phyloP scores from a whole-genome alignment of 2,329 filamentous ascomycete species.

The Xylariaceae sp. region DNA sequence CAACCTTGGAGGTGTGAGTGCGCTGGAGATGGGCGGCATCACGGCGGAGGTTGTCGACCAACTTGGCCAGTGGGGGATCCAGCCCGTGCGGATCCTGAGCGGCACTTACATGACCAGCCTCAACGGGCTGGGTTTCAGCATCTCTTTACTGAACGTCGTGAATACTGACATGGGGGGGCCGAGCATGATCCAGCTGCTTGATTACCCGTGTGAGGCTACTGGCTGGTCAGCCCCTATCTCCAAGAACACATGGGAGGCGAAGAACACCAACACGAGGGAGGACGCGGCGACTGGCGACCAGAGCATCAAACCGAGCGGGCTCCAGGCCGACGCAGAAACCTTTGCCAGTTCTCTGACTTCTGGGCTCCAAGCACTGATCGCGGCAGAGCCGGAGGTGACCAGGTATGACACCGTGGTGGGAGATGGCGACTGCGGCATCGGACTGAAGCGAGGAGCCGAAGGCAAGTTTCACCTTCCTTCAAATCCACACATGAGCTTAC shows the following conservation, averaged over 20 bases:
- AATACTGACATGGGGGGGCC: constrained; percentile 50
- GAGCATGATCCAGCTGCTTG: constrained; percentile 61
- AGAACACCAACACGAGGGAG: constrained; percentile 40
- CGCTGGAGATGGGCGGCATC: constrained; percentile 65
- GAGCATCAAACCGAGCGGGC: constrained; percentile 34
- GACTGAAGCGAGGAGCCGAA: constrained; percentile 81
- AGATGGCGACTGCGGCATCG: constrained; percentile 84
- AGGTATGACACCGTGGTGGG: constrained; percentile 76
- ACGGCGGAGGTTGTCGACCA: constrained; percentile 60
- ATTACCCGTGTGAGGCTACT: constrained; percentile 60
- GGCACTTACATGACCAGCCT: constrained; percentile 75
- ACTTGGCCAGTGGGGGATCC: constrained; percentile 51
- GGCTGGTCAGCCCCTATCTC: constrained; percentile 62
- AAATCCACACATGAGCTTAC: background rate
- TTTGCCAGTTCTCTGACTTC: constrained; percentile 46
- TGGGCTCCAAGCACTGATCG: constrained; percentile 55
- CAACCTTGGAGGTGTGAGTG: constrained; percentile 67
- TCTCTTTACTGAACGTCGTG: constrained; percentile 59
- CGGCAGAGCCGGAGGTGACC: constrained; percentile 63
- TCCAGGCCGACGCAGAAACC: constrained; percentile 43
- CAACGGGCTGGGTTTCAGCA: constrained; percentile 69
- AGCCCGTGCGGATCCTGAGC: constrained; percentile 55
- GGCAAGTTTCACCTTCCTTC: constrained; percentile 29
- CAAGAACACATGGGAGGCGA: constrained; percentile 55
- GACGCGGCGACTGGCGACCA: constrained; percentile 25